phyloP scores from a whole-genome alignment of 2,329 filamentous ascomycete species.

The Cladosporium sp. region DNA sequence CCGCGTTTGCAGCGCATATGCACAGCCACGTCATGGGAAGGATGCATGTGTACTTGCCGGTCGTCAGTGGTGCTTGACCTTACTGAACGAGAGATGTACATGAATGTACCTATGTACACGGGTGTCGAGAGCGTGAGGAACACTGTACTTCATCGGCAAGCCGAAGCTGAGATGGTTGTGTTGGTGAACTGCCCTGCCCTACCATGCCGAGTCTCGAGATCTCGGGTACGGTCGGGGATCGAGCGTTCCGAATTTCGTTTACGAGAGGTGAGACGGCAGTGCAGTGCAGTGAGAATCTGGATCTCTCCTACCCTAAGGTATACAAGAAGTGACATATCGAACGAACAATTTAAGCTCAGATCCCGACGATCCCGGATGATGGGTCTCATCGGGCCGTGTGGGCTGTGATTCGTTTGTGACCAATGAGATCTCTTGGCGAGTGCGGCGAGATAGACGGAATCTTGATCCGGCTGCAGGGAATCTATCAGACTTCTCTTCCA shows the following conservation, averaged over 20 bases:
- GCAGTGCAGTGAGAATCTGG: not conserved
- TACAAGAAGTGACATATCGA: not conserved
- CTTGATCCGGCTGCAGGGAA: not conserved
- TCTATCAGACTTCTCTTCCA: not conserved
- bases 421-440: not conserved
- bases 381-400: not conserved
- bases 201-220: not conserved
- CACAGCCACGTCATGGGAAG: not conserved
- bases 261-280: not conserved
- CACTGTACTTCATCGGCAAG: not conserved
- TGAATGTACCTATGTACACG: not conserved
- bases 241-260: not conserved
- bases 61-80: not conserved
- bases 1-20: not conserved
- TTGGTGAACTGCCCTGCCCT: not conserved
- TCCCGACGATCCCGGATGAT: not conserved
- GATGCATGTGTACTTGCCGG: not conserved
- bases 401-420: not conserved
- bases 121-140: not conserved
- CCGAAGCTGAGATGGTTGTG: not conserved
- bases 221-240: not conserved
- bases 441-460: not conserved
- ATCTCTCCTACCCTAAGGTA: not conserved
- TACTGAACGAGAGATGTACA: not conserved
- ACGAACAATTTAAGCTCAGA: not conserved